Base-by-base conservation (phyloP, 345 rosid species). In the Brassica carinata region DNA sequence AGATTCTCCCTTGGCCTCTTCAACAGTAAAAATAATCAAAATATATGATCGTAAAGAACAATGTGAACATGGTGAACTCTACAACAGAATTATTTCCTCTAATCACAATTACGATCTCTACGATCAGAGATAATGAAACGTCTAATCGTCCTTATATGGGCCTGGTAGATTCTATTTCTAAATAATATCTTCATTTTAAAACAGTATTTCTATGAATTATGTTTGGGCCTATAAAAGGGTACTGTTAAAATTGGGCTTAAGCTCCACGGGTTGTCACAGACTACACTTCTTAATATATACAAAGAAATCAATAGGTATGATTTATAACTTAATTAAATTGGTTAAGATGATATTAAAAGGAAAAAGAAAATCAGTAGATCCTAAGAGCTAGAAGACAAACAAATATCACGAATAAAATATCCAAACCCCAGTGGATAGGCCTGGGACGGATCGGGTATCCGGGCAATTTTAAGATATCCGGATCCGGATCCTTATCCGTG, bases 381-480 rank as follows among this genome's bases (percentile, higher is more conserved):
- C 33, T 7, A 58, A 15, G 31, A 76, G 43, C 45, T 76, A 27
- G 19, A 76, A 31, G 40, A 58, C 77, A 74, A 18, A 64, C 29
- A 64, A 7, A 51, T 51, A 51, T 75, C 51, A 13, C 34, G 38
- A 65, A 75, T 64, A 74, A 15, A 9, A 26, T 31, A 45, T 74
- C 26, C 13, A 67, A 64, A 64, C 26, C 3, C 63, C 13, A 57
- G 67, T 19, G 23, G 23, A 19, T 19, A 19, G 23, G 23, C 23
- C 23, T 19, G 23, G 23, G 23, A 19, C 23, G 23, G 23, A 19
- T 19, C 23, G 23, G 23, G 23, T 19, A 19, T 19, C 23, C 23
- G 23, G 23, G 23, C 23, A 19, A 19, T 19, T 19, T 19, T 19
- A 19, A 19, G 23, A 19, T 19, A 19, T 19, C 23, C 23, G 23